These are phyloP conservation scores for Sherardia arvensis DNA, from an alignment of 257 asterid species.

Conservation along the genomic window DNA sequence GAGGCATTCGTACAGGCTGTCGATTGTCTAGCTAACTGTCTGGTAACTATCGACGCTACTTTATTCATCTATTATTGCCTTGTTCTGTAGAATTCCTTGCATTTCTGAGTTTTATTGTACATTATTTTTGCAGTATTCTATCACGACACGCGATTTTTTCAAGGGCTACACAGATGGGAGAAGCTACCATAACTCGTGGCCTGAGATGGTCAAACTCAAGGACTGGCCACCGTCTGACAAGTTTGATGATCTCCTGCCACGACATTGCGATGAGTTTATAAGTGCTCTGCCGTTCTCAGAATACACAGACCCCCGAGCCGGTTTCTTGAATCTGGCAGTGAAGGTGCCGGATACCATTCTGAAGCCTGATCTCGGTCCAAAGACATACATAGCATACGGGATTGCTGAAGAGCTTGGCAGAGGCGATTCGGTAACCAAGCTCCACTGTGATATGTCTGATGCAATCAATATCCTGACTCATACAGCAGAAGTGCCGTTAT, in stretches of 20 bases:
- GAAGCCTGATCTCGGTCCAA: constrained; percentile 93
- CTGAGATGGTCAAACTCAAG: constrained; percentile 96
- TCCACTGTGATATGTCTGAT: constrained; percentile 93
- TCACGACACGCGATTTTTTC: constrained; percentile 58
- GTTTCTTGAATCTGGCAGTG: constrained; percentile 74
- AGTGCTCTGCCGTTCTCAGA: constrained; percentile 83
- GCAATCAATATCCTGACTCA: constrained; percentile 96
- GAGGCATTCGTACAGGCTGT: constrained; percentile 69
- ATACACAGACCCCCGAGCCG: constrained; percentile 74
- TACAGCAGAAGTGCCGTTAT: constrained; percentile 51
- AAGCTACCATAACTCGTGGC: constrained; percentile 65
- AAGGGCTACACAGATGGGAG: constrained; percentile 76
- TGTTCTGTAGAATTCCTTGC: not conserved
- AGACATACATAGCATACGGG: constrained; percentile 93
- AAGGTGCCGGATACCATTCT: constrained; percentile 58
- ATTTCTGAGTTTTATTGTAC: not conserved
- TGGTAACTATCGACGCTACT: constrained; percentile 69
- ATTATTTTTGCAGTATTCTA: constrained; percentile 51
- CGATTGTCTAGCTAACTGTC: constrained; percentile 83
- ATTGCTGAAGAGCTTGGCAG: constrained; percentile 64
- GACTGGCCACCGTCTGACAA: constrained; percentile 96
- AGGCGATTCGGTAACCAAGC: constrained; percentile 97
- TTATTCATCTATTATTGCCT: not conserved
- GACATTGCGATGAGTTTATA: constrained; percentile 88
- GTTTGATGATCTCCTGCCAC: constrained; percentile 79